These are phyloP conservation scores for Nicotiana otophora DNA, from an alignment of 257 asterid species.

Conservation along the genomic window DNA sequence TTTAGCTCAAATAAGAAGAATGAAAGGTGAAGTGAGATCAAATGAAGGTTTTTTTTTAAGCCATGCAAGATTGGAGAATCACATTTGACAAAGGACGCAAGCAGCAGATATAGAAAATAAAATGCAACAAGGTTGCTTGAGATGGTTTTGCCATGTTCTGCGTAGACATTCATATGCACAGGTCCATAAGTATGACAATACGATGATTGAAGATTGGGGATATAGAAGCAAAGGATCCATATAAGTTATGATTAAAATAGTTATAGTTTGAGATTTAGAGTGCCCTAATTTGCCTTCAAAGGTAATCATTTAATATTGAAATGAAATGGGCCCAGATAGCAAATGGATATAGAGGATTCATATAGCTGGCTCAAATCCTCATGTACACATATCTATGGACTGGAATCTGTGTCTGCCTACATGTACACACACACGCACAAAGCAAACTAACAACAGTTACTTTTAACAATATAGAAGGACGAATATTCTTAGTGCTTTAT, in stretches of 20 bases:
- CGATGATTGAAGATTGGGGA: not conserved
- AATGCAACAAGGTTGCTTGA: not conserved
- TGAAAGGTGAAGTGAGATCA: not conserved
- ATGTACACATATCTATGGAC: too few species aligned
- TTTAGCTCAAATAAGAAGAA: not conserved
- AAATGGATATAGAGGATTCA: not conserved
- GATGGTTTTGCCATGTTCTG: not conserved
- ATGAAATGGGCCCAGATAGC: not conserved
- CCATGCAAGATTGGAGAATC: not conserved
- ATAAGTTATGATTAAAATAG: not conserved
- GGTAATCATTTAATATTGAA: not conserved
- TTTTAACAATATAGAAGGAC: constrained; percentile 26
- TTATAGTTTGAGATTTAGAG: not conserved
- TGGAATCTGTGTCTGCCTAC: too few species aligned
- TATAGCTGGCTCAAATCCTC: not conserved
- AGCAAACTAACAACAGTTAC: not conserved
- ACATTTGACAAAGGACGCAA: not conserved
- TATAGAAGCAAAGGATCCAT: not conserved
- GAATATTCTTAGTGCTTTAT: constrained; percentile 84
- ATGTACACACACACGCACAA: not conserved
- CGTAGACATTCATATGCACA: not conserved
- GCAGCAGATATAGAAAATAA: not conserved
- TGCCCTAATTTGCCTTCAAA: not conserved
- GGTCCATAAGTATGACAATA: not conserved
- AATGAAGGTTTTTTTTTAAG: not conserved